A percentile compares a stretch with the other conserved stretches of the same genome.
These are phyloP conservation scores for Eucalyptus tenuipes DNA, from an alignment of 345 rosid species.

Conservation along the genomic window DNA sequence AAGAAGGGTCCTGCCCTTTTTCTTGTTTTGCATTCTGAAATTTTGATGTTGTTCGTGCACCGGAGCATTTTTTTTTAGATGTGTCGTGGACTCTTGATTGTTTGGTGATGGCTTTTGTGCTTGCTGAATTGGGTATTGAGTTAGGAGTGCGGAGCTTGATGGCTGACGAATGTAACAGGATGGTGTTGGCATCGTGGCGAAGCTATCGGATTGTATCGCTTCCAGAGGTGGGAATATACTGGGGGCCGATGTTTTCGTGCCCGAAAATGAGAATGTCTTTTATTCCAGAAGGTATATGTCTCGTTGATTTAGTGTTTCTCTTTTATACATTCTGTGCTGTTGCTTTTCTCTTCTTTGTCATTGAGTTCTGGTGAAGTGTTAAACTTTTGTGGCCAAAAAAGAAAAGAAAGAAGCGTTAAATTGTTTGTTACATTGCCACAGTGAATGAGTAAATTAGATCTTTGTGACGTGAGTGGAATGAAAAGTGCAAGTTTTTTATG, in stretches of 20 bases:
- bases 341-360: not conserved
- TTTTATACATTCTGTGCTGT: not conserved
- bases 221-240: constrained; percentile 91
- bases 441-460: not conserved
- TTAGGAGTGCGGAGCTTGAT: not conserved
- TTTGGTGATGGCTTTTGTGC: not conserved
- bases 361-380: not conserved
- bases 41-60: not conserved
- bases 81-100: not conserved
- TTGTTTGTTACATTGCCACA: not conserved
- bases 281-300: constrained; percentile 72
- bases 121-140: not conserved
- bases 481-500: not conserved
- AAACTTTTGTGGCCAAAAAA: not conserved
- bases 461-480: not conserved
- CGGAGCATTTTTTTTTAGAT: not conserved
- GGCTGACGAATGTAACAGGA: constrained; percentile 27
- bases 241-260: constrained; percentile 83
- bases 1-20: not conserved
- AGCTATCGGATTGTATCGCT: constrained; percentile 85
- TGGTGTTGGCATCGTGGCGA: constrained; percentile 82
- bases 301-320: not conserved
- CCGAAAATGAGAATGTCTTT: constrained; percentile 62
- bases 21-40: not conserved
- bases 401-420: not conserved